Percentiles rank a stretch among this genome's conserved stretches.
These are phyloP conservation scores for Chalciporus pseudorubinellus DNA, from an alignment of 768 basidiomycete species.

Conservation along the genomic window DNA sequence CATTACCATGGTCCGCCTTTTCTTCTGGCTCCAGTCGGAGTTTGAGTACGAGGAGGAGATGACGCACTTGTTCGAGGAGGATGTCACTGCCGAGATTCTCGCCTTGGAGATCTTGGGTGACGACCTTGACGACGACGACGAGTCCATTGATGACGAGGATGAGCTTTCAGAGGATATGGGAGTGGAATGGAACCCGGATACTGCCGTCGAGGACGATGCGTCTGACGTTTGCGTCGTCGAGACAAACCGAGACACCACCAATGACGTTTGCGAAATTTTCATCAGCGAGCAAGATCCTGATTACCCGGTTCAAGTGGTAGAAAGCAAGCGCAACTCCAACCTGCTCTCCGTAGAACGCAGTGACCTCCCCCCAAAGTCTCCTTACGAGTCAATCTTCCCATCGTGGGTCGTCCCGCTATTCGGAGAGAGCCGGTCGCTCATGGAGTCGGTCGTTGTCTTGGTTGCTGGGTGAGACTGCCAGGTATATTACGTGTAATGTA, in stretches of 20 bases:
- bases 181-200: conserved; percentile 2
- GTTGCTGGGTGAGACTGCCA: too few species aligned
- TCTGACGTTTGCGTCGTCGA: neutral
- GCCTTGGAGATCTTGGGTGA: conserved; percentile 28
- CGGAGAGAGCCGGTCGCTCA: too few species aligned
- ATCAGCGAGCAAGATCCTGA: conserved; percentile 8
- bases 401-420: too few species aligned
- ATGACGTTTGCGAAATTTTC: neutral
- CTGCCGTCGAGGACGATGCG: conserved; percentile 9
- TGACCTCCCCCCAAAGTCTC: too few species aligned
- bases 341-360: too few species aligned
- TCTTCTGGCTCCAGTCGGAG: conserved; percentile 35
- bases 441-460: too few species aligned
- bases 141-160: neutral
- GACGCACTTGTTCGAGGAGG: conserved; percentile 31
- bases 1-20: conserved; percentile 28
- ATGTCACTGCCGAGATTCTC: conserved; percentile 27
- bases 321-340: too few species aligned
- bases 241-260: too few species aligned
- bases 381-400: too few species aligned
- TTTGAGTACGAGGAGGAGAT: conserved; percentile 31
- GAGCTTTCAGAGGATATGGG: neutral
- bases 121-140: neutral
- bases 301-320: too few species aligned
- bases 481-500: too few species aligned